Evolutionary conservation across 345 rosid species (phyloP).

Genomic region (Chamaenerion angustifolium): DNA sequence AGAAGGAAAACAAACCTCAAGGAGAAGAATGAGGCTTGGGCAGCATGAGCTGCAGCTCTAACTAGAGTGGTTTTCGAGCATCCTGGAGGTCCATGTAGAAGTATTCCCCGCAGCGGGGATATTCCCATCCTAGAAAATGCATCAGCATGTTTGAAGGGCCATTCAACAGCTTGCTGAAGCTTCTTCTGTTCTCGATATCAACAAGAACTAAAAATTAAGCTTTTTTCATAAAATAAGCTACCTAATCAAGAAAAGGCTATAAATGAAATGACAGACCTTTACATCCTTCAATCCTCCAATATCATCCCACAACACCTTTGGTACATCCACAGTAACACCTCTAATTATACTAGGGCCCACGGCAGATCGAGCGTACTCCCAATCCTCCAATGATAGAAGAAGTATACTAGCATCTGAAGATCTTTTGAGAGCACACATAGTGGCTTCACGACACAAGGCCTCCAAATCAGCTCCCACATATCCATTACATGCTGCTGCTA

Average conservation of each 20-base stretch:
- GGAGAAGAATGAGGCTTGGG: conserved; percentile 85
- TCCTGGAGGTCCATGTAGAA: conserved; percentile 96
- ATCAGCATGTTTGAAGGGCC: conserved; percentile 81
- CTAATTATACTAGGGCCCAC: conserved; percentile 88
- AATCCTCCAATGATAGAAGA: conserved; percentile 44
- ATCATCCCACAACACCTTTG: conserved; percentile 85
- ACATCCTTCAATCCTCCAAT: conserved; percentile 66
- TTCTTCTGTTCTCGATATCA: conserved; percentile 41
- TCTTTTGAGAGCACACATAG: conserved; percentile 42
- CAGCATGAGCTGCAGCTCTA: conserved; percentile 88
- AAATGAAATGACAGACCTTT: conserved; percentile 29
- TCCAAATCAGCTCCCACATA: conserved; percentile 95
- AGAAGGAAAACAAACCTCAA: conserved; percentile 7
- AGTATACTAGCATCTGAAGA: conserved; percentile 21
- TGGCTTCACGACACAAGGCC: conserved; percentile 79
- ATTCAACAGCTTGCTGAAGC: conserved; percentile 82
- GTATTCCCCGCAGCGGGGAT: conserved; percentile 74
- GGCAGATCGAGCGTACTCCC: conserved; percentile 50
- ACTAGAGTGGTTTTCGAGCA: conserved; percentile 98
- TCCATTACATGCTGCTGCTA: conserved; percentile 80
- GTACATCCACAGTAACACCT: conserved; percentile 82
- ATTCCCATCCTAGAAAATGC: conserved; percentile 63
- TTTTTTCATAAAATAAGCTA: too few relatives aligned
- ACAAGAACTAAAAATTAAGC: neutral
- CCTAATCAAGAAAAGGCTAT: neutral